Evolutionary conservation across 2,329 filamentous ascomycete genomes (phyloP).

Genomic region (Bipolaris oryzae): DNA sequence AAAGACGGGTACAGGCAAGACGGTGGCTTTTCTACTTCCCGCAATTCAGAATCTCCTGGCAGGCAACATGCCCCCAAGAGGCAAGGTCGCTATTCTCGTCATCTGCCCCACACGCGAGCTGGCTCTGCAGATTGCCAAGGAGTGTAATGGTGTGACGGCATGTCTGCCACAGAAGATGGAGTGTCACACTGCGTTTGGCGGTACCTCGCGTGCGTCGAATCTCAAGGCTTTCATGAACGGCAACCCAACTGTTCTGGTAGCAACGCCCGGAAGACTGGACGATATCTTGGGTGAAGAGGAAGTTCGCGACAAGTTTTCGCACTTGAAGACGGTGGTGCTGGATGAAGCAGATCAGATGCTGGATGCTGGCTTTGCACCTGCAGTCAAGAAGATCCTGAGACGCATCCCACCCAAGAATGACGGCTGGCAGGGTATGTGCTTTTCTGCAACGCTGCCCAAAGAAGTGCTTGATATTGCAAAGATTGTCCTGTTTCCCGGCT

Average conservation of each 20-base stretch:
- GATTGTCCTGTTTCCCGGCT: constrained; percentile 52
- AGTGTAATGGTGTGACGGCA: constrained; percentile 52
- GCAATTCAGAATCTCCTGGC: constrained; percentile 54
- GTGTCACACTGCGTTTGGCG: constrained; percentile 55
- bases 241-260: constrained; percentile 53
- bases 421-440: constrained; percentile 59
- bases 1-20: constrained; percentile 59
- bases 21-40: constrained; percentile 56
- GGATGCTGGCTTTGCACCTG: constrained; percentile 60
- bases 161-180: constrained; percentile 48
- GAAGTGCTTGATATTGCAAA: constrained; percentile 54
- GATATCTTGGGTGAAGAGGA: constrained; percentile 54
- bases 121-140: constrained; percentile 58
- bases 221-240: constrained; percentile 45
- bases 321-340: constrained; percentile 54
- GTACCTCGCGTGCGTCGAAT: constrained; percentile 42
- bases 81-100: constrained; percentile 54
- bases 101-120: constrained; percentile 58
- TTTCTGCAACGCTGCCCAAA: constrained; percentile 54
- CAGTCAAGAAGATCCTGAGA: constrained; percentile 58
- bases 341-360: constrained; percentile 56
- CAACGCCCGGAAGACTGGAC: constrained; percentile 56
- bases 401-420: constrained; percentile 58
- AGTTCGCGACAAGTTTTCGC: constrained; percentile 54
- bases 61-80: constrained; percentile 38